A percentile compares a stretch with the other conserved stretches of the same genome.
These are phyloP conservation scores for Cymodocea nodosa DNA, from an alignment of 116 monocot species.

Conservation along the genomic window DNA sequence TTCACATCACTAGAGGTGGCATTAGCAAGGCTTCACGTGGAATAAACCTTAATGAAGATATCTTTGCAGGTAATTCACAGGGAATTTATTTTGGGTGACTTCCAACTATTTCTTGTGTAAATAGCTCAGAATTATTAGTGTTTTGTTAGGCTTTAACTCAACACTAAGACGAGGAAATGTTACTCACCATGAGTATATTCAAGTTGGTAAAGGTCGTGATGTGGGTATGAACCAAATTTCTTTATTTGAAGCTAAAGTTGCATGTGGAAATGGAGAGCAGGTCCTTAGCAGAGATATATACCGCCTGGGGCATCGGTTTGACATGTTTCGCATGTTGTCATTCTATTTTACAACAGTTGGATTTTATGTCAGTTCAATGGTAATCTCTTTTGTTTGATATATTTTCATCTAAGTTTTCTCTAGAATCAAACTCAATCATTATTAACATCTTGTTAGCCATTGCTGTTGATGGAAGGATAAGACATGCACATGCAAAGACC, in stretches of 20 bases:
- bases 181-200: conserved; percentile 94
- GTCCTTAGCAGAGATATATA: conserved; percentile 86
- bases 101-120: conserved; percentile 2
- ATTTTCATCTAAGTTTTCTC: background rate
- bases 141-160: conserved; percentile 63
- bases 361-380: conserved; percentile 86
- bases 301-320: conserved; percentile 73
- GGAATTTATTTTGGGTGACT: background rate
- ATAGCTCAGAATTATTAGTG: background rate
- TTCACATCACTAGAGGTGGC: conserved; percentile 85
- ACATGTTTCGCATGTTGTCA: conserved; percentile 88
- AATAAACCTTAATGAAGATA: conserved; percentile 87
- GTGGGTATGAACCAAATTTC: conserved; percentile 96
- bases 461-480: too few species aligned
- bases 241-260: conserved; percentile 91
- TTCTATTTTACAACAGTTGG: conserved; percentile 86
- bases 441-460: too few species aligned
- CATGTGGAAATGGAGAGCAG: conserved; percentile 90
- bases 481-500: too few species aligned
- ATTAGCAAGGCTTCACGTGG: conserved; percentile 84
- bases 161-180: conserved; percentile 82
- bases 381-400: conserved; percentile 11
- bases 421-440: background rate
- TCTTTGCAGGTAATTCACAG: conserved; percentile 55
- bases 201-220: conserved; percentile 90